These are phyloP conservation scores for Phaeomoniella chlamydospora DNA, from an alignment of 2,329 filamentous ascomycete species.

Conservation along the genomic window DNA sequence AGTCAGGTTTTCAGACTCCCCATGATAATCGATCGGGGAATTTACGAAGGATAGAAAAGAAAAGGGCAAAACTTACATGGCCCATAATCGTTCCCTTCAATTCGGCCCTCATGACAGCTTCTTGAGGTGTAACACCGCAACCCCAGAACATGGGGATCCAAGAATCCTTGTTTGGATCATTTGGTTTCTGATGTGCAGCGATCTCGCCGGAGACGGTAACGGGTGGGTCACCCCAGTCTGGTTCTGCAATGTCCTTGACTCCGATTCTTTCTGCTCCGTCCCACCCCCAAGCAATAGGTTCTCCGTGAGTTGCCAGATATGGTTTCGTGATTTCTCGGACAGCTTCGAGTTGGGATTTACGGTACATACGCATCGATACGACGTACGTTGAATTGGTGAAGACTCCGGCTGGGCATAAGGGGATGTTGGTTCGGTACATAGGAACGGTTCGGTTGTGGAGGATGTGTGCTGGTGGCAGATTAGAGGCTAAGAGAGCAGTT, in stretches of 20 bases:
- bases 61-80: constrained; percentile 22
- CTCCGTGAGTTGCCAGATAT: constrained; percentile 45
- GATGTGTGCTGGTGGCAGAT: constrained; percentile 37
- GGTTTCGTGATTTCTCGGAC: constrained; percentile 41
- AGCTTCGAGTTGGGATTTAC: constrained; percentile 29
- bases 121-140: constrained; percentile 52
- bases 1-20: not conserved
- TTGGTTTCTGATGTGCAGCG: constrained; percentile 6
- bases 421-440: constrained; percentile 47
- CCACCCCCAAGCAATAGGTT: constrained; percentile 53
- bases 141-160: constrained; percentile 47
- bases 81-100: constrained; percentile 43
- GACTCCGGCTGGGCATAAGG: constrained; percentile 41
- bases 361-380: constrained; percentile 51
- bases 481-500: constrained; percentile 34
- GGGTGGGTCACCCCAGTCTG: constrained; percentile 43
- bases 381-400: constrained; percentile 42
- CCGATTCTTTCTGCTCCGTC: constrained; percentile 37
- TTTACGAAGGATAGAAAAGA: not conserved
- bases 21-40: not conserved
- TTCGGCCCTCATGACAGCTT: constrained; percentile 43
- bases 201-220: constrained; percentile 21
- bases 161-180: constrained; percentile 18
- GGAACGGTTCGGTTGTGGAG: constrained; percentile 35
- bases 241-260: constrained; percentile 35